A percentile compares a stretch with the other conserved stretches of the same genome.
Evolutionary conservation across 495 filamentous ascomycete species (phyloP).

Genomic region (Penicillium bovifimosum): DNA sequence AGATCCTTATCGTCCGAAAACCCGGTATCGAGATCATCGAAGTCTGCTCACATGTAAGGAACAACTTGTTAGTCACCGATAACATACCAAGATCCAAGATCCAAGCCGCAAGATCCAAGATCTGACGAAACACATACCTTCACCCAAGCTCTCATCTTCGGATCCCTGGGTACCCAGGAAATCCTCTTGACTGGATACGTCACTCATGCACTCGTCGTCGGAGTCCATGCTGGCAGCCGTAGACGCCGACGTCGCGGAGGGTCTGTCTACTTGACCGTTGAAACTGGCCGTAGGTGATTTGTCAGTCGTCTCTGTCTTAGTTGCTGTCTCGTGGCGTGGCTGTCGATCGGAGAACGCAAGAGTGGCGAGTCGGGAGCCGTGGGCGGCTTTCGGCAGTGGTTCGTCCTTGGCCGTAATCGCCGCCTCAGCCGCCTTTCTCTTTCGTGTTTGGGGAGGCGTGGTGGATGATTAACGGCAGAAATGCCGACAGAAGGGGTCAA

Average conservation of each 20-base stretch:
- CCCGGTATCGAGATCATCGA: conserved; percentile 70
- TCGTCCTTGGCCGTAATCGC: conserved; percentile 40
- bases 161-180: conserved; percentile 62
- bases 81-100: not conserved
- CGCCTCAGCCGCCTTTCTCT: conserved; percentile 88
- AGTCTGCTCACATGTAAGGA: conserved; percentile 42
- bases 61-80: conserved; percentile 2
- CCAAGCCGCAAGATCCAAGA: not conserved
- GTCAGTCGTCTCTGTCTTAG: conserved; percentile 7
- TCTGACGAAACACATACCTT: conserved; percentile 53
- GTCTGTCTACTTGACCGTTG: conserved; percentile 11
- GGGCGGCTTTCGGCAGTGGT: conserved; percentile 28
- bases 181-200: conserved; percentile 71
- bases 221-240: conserved; percentile 72
- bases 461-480: conserved; percentile 37
- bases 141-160: conserved; percentile 73
- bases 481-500: conserved; percentile 7
- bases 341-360: conserved; percentile 7
- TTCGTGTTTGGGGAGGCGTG: conserved; percentile 68
- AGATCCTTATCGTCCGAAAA: conserved; percentile 74
- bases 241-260: conserved; percentile 43
- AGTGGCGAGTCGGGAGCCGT: conserved; percentile 24
- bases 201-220: conserved; percentile 92
- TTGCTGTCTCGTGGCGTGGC: conserved; percentile 8
- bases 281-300: conserved; percentile 6